Conservation (phyloP, 192 early-diverging fungal species). For the Entomortierella lignicola region DNA sequence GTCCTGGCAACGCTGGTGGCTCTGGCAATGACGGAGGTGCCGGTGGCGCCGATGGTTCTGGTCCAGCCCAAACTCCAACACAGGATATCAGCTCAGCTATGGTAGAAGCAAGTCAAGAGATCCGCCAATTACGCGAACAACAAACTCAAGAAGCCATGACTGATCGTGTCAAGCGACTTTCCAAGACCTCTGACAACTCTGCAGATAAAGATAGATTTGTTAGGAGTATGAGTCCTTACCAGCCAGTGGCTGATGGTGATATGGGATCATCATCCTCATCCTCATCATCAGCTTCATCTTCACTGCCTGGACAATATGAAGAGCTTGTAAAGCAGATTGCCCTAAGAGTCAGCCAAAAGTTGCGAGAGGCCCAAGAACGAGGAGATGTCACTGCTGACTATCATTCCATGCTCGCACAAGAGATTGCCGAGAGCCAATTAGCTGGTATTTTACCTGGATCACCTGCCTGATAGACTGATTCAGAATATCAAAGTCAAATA, state of each 20-base stretch:
- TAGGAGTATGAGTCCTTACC: conserved; percentile 11
- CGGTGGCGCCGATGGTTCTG: neutral
- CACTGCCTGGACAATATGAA: conserved; percentile 1
- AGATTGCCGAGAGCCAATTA: conserved; percentile 32
- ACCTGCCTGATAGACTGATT: neutral
- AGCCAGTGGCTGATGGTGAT: neutral
- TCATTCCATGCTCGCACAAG: conserved; percentile 34
- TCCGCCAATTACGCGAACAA: conserved; percentile 46
- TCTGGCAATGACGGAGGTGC: neutral
- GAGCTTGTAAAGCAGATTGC: conserved; percentile 42
- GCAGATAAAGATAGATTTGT: conserved; percentile 48
- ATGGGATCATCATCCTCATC: neutral
- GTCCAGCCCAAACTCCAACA: conserved; percentile 15
- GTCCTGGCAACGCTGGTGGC: conserved; percentile 7
- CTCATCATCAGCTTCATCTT: neutral
- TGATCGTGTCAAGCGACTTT: conserved; percentile 43
- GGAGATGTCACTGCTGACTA: conserved; percentile 24
- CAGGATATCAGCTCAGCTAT: conserved; percentile 47
- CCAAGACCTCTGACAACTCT: conserved; percentile 20
- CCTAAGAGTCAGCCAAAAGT: conserved; percentile 39
- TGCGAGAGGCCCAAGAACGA: conserved; percentile 22
- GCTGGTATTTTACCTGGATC: conserved; percentile 19
- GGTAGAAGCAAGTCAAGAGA: conserved; percentile 47
- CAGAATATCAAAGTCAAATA: neutral
- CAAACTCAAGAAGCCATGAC: conserved; percentile 46